Base-by-base conservation (phyloP, 495 filamentous ascomycete genomes). In the Penicillium paxilli region DNA sequence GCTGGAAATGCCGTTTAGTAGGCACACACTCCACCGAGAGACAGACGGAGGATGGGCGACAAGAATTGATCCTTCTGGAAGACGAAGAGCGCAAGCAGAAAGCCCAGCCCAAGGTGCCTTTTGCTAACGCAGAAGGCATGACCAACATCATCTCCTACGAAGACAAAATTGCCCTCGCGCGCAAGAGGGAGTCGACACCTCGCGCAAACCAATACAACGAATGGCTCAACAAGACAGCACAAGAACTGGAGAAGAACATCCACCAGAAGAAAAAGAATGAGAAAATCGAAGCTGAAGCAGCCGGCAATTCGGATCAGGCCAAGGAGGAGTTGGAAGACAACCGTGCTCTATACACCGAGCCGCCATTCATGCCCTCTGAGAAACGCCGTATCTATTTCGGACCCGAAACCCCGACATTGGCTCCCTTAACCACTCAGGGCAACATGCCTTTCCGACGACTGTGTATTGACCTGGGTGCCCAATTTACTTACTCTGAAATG, bases 401-500 rank as follows among this genome's bases (percentile, higher is more conserved):
- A 8, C 85, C 86, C 5, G 92, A 98, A 61, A 98, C 94, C 3
- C 92, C 95, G 0, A 82, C 92, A 21, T 79, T 98, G 16, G 94
- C 95, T 3, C 94, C 94, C 37, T 69, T 90, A 44, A 90, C 94
- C 0, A 98, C 94, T 2, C 94, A 97, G 70, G 94, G 94, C n/a
- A 98, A 98, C 60, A 75, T 98, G 23, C 95, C 94, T 1, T 98
- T 96, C 76, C 88, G 94, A 40, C 83, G 95, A 47, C 83, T 98
- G n/a, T 98, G 94, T 62, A 84, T 87, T 0, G 85, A 88, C 47
- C 82, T 97, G 17, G 95, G 94, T 20, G 92, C 94, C 17, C 89
- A 96, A 57, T 74, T 95, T 30, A 98, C 93, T 3, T 98, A 96
- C 75, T 98, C 94, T 0, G 94, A 98, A 65, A 98, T 98, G 94